Evolutionary conservation across 306 rosid genomes (phyloP).

Genomic region (Cucumis cinereus): DNA sequence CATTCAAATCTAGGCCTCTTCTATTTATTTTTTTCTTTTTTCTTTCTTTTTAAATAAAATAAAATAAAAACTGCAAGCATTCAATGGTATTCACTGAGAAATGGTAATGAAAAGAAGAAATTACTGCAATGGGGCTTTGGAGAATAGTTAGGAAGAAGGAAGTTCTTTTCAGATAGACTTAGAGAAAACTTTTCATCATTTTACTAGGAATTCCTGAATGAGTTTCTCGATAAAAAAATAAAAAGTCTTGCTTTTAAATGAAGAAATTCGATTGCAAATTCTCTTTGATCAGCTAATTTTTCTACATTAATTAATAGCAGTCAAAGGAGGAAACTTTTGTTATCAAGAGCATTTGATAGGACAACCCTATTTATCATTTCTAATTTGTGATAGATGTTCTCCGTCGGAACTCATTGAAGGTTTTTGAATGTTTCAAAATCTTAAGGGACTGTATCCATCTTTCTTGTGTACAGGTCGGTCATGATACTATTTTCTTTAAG

Average conservation of each 20-base stretch:
- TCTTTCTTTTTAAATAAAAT: no score
- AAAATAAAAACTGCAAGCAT: background rate
- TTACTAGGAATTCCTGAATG: background rate
- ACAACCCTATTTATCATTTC: background rate
- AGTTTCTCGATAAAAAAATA: background rate
- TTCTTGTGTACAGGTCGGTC: background rate
- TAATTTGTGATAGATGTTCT: background rate
- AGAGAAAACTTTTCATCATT: background rate
- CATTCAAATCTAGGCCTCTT: background rate
- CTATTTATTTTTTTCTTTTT: background rate
- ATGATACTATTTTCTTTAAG: background rate
- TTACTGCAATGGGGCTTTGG: background rate
- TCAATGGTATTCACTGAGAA: background rate
- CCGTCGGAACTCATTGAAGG: background rate
- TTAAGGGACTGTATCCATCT: background rate
- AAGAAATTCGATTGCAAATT: background rate
- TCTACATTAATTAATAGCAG: background rate
- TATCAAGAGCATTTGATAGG: background rate
- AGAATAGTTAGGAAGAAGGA: background rate
- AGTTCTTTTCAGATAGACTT: background rate
- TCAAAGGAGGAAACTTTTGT: background rate
- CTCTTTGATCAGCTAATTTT: background rate
- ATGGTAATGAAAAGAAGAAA: background rate
- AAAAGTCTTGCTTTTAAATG: background rate
- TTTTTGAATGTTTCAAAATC: background rate